These are phyloP conservation scores for Fabrea salina DNA, from an alignment of 169 alveolate genomes.

Conservation along the genomic window DNA sequence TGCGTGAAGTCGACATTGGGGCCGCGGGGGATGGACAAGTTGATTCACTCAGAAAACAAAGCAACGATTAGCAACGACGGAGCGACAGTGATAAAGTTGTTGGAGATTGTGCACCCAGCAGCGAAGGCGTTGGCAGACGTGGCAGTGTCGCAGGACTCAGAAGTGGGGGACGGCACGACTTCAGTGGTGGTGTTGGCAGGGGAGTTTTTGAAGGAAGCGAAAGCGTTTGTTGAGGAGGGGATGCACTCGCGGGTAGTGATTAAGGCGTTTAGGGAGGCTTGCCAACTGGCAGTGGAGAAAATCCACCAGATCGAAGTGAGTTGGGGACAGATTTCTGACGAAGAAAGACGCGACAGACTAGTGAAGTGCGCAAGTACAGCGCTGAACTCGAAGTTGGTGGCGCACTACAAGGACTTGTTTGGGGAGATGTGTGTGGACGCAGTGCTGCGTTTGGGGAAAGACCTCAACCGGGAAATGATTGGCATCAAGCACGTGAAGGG, in stretches of 20 bases:
- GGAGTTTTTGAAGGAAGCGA: conserved; percentile 93
- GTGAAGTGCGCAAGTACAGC: conserved; percentile 97
- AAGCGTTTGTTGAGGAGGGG: conserved; percentile 93
- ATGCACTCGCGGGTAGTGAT: conserved; percentile 94
- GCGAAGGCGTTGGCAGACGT: conserved; percentile 95
- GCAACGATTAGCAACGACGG: conserved; percentile 98
- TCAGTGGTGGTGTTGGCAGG: conserved; percentile 95
- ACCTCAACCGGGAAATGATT: conserved; percentile 90
- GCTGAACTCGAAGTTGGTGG: conserved; percentile 93
- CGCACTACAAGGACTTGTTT: conserved; percentile 93
- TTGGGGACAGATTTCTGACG: conserved; percentile 42
- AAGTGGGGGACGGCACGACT: conserved; percentile 96
- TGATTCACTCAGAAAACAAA: conserved; percentile 86
- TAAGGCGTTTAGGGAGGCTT: conserved; percentile 92
- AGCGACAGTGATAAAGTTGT: conserved; percentile 94
- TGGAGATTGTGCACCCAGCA: conserved; percentile 97
- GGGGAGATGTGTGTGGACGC: conserved; percentile 95
- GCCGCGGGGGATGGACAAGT: conserved; percentile 99
- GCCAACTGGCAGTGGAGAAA: conserved; percentile 77
- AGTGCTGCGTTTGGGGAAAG: conserved; percentile 90
- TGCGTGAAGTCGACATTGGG: conserved; percentile 93
- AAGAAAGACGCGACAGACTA: conserved; percentile 85
- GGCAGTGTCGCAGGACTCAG: conserved; percentile 96
- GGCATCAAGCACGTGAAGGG: conserved; percentile 98
- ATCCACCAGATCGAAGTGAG: conserved; percentile 58